These are phyloP conservation scores for Torulaspora indica DNA, from an alignment of 805 yeast genomes.

Conservation along the genomic window DNA sequence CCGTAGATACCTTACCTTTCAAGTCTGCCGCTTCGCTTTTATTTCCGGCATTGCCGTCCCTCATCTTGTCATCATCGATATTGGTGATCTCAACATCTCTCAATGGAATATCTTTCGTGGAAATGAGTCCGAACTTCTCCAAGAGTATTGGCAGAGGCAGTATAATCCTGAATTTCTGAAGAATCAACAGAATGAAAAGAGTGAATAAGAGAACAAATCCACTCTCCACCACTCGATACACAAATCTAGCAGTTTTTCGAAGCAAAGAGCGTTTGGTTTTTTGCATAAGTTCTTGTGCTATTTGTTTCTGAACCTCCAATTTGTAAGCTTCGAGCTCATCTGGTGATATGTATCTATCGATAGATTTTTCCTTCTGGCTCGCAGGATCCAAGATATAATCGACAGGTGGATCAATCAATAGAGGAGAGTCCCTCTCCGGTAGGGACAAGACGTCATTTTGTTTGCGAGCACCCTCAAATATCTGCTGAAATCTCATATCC, in stretches of 20 bases:
- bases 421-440: constrained; percentile 20
- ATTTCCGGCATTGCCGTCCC: background rate
- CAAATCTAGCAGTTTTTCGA: constrained; percentile 28
- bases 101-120: constrained; percentile 23
- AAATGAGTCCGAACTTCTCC: constrained; percentile 34
- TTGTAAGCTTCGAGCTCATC: constrained; percentile 27
- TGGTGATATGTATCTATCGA: constrained; percentile 28
- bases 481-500: constrained; percentile 15
- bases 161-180: constrained; percentile 33
- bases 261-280: constrained; percentile 15
- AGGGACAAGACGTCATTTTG: constrained; percentile 10
- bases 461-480: constrained; percentile 8
- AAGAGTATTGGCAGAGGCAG: constrained; percentile 34
- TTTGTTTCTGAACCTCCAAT: constrained; percentile 26
- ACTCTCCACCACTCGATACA: constrained; percentile 39
- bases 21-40: background rate
- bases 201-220: constrained; percentile 37
- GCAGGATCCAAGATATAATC: background rate
- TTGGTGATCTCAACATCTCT: constrained; percentile 7
- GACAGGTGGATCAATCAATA: constrained; percentile 23
- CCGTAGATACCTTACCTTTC: background rate
- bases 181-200: constrained; percentile 26
- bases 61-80: background rate
- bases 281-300: constrained; percentile 23
- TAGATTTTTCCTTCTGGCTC: constrained; percentile 10